Evolutionary conservation across 192 early-diverging fungal genomes (phyloP), one percentile per base, ranked within the genome.

Genomic region (Oehlia diaphana): DNA sequence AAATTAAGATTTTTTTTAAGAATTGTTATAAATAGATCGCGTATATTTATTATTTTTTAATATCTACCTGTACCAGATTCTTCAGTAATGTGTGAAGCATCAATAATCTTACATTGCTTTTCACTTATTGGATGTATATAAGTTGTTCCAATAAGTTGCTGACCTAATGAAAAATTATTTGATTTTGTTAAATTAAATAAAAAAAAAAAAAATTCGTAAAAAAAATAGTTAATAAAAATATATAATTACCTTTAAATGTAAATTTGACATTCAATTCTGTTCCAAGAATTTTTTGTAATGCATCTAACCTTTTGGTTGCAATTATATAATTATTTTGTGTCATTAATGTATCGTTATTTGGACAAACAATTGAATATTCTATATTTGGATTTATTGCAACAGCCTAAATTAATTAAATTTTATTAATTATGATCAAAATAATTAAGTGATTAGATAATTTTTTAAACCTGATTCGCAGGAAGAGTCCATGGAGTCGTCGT

Each of bases 401-500:
- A 12, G 92, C 92, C 68, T 83, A 79, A 13, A 78, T 69, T 12
- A 61, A 79, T 4, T 39, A n/a, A 44, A 21, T 39, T 70, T 39
- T 2, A 2, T 19, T 39, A 4, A 70, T 14, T 42, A n/a, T 42
- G 7, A 21, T 6, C 16, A 14, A 70, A 28, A 39, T 19, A 21
- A 33, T 33, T 14, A 44, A 21, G 16, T 0, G 7, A 44, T 44
- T 7, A 6, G 7, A 9, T 28, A 42, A 39, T 8, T 7, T 19
- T 70, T 21, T 39, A 19, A 37, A 79, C 84, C 63, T 84, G 81
- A 84, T 95, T 95, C 35, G 94, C 92, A 1, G 94, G 94, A 12
- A 95, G 80, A 4, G 93, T 94, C 94, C 94, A 95, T 1, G 93
- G 93, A 4, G 94, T 95, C 1, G 94, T 95, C 2, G 94, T 94